Evolutionary conservation across 2,329 filamentous ascomycete genomes (phyloP), one percentile per base, ranked within the genome.

Genomic region (Neopestalotiopsis sp.): DNA sequence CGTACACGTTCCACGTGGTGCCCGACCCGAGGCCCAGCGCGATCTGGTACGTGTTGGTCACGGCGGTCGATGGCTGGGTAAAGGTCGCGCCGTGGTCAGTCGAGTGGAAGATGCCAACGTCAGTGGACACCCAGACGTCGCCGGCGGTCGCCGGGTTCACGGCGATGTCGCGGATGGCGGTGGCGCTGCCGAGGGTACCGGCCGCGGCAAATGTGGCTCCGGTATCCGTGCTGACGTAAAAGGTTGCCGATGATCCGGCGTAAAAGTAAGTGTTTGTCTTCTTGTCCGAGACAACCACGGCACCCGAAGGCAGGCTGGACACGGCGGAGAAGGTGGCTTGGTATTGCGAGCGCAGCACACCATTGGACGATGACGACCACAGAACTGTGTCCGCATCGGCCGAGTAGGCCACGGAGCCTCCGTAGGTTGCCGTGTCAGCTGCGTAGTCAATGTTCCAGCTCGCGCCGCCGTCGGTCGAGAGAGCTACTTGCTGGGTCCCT

Each of bases 61-160:
- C 71, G 9, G 70, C 70, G 0, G 76, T 73, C 4, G 80, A 79
- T 0, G 82, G 73, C 32, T 81, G 75, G 0, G 81, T 79, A 71
- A 89, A 89, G 1, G 81, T 81, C 4, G 76, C 74, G 4, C 86
- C 88, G 45, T 79, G 87, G 75, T 89, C 76, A 5, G 82, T 85
- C 10, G 85, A 87, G 72, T 83, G 83, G 78, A 86, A 89, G 62
- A 90, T 76, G 5, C 88, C 88, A 0, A 73, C 78, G 66, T 88
- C 81, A 0, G 87, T 89, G 1, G 87, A 88, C 1, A 87, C 86
- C 77, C 84, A 88, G 62, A 93, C 83, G 62, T 90, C 87, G 13
- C 91, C 90, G 0, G 88, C 86, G 12, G 82, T 81, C 5, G 84
- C 82, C 0, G 89, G 89, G 70, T 90, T 84, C 0, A 82, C 83